phyloP scores from a whole-genome alignment of 495 filamentous ascomycete species.

The Arthonia radiata region DNA sequence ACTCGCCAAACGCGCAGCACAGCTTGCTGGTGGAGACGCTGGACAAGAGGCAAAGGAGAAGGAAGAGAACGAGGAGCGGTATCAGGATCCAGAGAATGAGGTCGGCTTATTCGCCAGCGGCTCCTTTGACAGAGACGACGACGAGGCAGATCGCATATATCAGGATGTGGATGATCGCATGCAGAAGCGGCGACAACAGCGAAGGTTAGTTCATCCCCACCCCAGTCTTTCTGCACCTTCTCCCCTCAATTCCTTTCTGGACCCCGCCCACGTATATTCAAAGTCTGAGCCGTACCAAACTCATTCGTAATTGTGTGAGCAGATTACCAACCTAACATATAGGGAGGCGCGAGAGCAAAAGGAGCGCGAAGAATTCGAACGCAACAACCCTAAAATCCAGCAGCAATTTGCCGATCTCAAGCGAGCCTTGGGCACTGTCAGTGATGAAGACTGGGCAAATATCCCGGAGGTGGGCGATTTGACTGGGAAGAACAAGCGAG shows the following conservation, averaged over 20 bases:
- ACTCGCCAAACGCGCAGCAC: slow-evolving; percentile 70
- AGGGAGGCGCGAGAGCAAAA: slow-evolving; percentile 89
- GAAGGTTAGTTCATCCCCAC: slow-evolving; percentile 52
- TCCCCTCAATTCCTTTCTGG: slow-evolving; percentile 7
- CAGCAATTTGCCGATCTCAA: slow-evolving; percentile 96
- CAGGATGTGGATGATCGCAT: slow-evolving; percentile 89
- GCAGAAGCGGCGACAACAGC: slow-evolving; percentile 58
- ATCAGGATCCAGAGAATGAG: slow-evolving; percentile 92
- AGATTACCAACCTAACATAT: slow-evolving; percentile 65
- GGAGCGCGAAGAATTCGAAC: slow-evolving; percentile 85
- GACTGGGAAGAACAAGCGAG: slow-evolving; percentile 73
- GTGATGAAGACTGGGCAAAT: slow-evolving; percentile 90
- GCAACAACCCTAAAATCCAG: slow-evolving; percentile 93
- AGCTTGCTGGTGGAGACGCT: slow-evolving; percentile 64
- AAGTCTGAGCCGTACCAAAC: slow-evolving; percentile 47
- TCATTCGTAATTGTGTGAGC: slow-evolving; percentile 35
- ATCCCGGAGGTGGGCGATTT: slow-evolving; percentile 90
- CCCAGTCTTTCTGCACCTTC: slow-evolving; percentile 7
- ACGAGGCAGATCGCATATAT: slow-evolving; percentile 91
- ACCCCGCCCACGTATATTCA: slow-evolving; percentile 4
- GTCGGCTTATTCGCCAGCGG: slow-evolving; percentile 85
- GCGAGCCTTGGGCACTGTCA: slow-evolving; percentile 61
- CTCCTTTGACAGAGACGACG: slow-evolving; percentile 84
- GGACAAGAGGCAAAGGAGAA: slow-evolving; percentile 49
- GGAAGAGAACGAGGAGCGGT: slow-evolving; percentile 50